These are phyloP conservation scores for Teunomyces tritomae DNA, from an alignment of 805 yeast genomes.

Conservation along the genomic window DNA sequence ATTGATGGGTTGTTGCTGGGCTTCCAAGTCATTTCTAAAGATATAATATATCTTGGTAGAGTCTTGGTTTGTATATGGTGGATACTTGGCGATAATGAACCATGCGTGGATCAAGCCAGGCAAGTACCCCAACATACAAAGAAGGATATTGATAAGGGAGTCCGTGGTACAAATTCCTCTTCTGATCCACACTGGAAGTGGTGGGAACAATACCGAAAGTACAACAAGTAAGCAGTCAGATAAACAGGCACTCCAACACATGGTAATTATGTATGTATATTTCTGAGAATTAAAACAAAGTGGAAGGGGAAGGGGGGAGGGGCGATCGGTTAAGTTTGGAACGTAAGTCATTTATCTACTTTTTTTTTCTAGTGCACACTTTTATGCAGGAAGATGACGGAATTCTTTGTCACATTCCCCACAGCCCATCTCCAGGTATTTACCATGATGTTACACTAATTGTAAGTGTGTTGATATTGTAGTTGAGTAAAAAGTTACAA, in stretches of 20 bases:
- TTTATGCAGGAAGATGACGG: too few species aligned
- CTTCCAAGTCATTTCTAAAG: slow-evolving; percentile 35
- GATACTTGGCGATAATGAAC: slow-evolving; percentile 48
- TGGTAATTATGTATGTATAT: not conserved
- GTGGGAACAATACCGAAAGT: slow-evolving; percentile 67
- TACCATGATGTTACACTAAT: too few species aligned
- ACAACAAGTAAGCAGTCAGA: slow-evolving; percentile 58
- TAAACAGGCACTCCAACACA: slow-evolving; percentile 27
- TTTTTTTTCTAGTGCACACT: slow-evolving; percentile 3
- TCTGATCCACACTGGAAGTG: slow-evolving; percentile 67
- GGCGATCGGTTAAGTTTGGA: not conserved
- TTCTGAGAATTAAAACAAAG: not conserved
- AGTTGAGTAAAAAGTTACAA: too few species aligned
- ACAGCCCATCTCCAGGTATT: too few species aligned
- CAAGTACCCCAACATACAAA: slow-evolving; percentile 47
- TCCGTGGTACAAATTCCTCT: slow-evolving; percentile 60
- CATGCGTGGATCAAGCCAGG: slow-evolving; percentile 53
- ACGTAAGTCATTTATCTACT: not conserved
- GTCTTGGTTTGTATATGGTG: slow-evolving; percentile 29
- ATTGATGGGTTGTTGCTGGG: slow-evolving; percentile 23
- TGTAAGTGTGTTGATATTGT: too few species aligned
- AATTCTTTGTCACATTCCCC: too few species aligned
- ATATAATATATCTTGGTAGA: slow-evolving; percentile 34
- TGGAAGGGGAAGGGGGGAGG: not conserved
- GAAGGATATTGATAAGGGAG: slow-evolving; percentile 39